Evolutionary conservation across 2,329 filamentous ascomycete genomes (phyloP).

Genomic region (Aspergillus fumigatus): DNA sequence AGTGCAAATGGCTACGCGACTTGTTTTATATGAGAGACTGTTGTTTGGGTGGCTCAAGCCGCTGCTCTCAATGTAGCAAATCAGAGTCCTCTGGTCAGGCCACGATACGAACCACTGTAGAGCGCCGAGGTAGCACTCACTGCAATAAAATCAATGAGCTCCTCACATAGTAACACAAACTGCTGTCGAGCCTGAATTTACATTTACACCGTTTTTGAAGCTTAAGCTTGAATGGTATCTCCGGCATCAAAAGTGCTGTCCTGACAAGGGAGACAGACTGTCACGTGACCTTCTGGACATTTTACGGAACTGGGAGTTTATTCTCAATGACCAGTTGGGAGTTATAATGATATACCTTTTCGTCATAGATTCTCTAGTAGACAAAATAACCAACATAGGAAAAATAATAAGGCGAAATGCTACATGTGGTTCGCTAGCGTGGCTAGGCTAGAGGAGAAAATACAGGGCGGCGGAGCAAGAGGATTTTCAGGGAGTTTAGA

Average conservation of each 20-base stretch:
- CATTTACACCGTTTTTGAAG: background rate
- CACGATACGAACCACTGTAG: background rate
- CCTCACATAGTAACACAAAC: background rate
- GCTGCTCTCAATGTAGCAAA: background rate
- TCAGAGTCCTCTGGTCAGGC: background rate
- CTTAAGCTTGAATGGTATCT: background rate
- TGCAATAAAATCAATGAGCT: background rate
- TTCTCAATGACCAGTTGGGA: background rate
- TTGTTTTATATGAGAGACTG: background rate
- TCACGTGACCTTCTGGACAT: background rate
- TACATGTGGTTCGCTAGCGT: conserved; percentile 35
- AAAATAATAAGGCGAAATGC: conserved; percentile 33
- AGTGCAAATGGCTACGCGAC: background rate
- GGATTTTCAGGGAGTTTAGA: conserved; percentile 49
- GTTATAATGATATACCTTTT: conserved; percentile 6
- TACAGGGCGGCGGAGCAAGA: conserved; percentile 14
- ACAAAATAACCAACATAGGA: conserved; percentile 20
- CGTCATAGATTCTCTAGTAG: conserved; percentile 16
- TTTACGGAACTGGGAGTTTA: background rate
- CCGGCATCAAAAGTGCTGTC: too few species aligned
- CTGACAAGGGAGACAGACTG: too few species aligned
- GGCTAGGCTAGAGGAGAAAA: conserved; percentile 30
- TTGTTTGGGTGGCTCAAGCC: background rate
- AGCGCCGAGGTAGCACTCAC: background rate
- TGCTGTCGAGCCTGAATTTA: background rate